These are phyloP conservation scores for Diaporthe nobilis DNA, from an alignment of 2,329 filamentous ascomycete genomes.

Conservation along the genomic window DNA sequence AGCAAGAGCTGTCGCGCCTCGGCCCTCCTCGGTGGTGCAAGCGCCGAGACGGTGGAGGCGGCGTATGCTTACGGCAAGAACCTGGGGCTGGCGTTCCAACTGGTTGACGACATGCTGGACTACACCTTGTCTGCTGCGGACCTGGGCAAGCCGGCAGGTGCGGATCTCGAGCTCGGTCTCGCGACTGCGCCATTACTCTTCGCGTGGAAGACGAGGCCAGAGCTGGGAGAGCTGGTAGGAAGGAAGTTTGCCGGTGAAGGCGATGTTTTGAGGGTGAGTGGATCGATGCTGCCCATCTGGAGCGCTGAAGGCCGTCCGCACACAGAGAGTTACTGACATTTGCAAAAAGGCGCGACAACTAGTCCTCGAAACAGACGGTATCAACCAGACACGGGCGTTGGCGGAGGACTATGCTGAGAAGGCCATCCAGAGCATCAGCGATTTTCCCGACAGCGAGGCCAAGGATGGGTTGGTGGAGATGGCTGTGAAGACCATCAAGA, in stretches of 20 bases:
- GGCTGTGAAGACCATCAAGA: slow-evolving; percentile 91
- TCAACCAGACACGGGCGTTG: slow-evolving; percentile 91
- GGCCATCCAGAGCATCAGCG: slow-evolving; percentile 85
- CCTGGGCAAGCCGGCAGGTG: slow-evolving; percentile 93
- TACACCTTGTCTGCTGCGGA: slow-evolving; percentile 90
- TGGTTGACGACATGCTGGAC: slow-evolving; percentile 98
- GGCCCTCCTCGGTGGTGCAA: slow-evolving; percentile 84
- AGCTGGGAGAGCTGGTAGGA: slow-evolving; percentile 89
- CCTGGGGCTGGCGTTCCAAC: slow-evolving; percentile 92
- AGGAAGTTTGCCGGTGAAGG: slow-evolving; percentile 89
- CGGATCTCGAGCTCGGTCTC: slow-evolving; percentile 91
- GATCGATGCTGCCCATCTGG: neutral
- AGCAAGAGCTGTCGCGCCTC: slow-evolving; percentile 95
- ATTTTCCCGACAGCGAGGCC: slow-evolving; percentile 94
- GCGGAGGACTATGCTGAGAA: slow-evolving; percentile 93
- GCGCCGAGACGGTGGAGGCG: slow-evolving; percentile 86
- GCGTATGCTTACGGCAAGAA: slow-evolving; percentile 96
- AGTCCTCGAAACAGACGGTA: slow-evolving; percentile 85
- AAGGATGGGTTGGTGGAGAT: slow-evolving; percentile 93
- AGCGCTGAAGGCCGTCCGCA: neutral
- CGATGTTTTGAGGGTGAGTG: slow-evolving; percentile 84
- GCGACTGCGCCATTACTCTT: slow-evolving; percentile 95
- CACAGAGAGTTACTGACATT: slow-evolving; percentile 30
- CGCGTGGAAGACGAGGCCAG: slow-evolving; percentile 91
- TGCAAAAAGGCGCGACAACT: slow-evolving; percentile 82